Conservation (phyloP, 805 yeast species). For the Isabelozyma heimii region DNA sequence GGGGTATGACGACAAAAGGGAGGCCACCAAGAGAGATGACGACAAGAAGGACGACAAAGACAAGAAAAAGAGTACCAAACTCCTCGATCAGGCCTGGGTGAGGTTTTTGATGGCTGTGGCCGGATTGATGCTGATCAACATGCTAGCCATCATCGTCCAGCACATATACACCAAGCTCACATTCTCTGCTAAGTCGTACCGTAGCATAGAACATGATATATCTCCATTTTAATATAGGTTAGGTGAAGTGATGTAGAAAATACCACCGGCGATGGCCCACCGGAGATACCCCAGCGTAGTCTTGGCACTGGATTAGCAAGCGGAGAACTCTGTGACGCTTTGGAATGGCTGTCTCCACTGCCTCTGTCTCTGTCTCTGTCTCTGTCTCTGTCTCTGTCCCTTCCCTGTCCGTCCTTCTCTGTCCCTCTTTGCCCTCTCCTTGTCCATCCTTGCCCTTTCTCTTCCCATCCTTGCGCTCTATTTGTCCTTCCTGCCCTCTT, state of each 20-base stretch:
- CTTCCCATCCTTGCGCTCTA: too few relatives aligned
- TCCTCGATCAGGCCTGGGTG: slow-evolving; percentile 23
- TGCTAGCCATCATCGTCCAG: slow-evolving; percentile 35
- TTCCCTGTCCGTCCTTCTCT: too few relatives aligned
- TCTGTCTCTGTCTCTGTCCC: too few relatives aligned
- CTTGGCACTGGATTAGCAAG: too few relatives aligned
- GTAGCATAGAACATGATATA: slow-evolving; percentile 32
- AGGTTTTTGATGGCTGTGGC: slow-evolving; percentile 32
- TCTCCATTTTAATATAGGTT: slow-evolving; percentile 27
- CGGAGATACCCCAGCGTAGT: too few relatives aligned
- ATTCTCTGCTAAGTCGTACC: slow-evolving; percentile 26
- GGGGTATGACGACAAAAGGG: background rate
- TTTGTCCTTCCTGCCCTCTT: too few relatives aligned
- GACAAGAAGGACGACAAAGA: background rate
- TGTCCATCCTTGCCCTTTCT: too few relatives aligned
- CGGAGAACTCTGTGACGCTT: too few relatives aligned
- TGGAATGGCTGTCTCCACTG: too few relatives aligned
- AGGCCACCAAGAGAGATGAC: background rate
- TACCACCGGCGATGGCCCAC: too few relatives aligned
- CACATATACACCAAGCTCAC: slow-evolving; percentile 32
- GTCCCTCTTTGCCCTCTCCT: too few relatives aligned
- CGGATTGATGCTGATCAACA: slow-evolving; percentile 32
- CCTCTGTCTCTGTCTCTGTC: too few relatives aligned
- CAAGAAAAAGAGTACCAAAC: background rate
- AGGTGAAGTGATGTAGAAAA: background rate